Percentiles rank a stretch among this genome's conserved stretches.
Evolutionary conservation across 805 yeast species (phyloP).

Genomic region (Spathaspora hagerdaliae): DNA sequence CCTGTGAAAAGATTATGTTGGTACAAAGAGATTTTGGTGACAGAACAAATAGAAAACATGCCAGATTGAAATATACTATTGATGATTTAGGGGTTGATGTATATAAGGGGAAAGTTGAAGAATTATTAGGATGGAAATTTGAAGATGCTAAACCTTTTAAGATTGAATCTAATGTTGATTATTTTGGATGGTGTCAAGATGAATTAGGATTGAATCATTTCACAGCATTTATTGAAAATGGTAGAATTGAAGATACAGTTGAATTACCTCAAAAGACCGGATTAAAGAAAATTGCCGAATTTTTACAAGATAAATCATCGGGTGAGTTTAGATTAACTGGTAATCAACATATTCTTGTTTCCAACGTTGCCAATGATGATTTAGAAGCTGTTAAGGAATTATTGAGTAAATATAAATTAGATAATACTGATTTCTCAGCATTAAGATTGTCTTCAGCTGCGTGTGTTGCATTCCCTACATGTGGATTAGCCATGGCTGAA

Average conservation of each 20-base stretch:
- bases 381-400: constrained; percentile 58
- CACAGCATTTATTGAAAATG: constrained; percentile 93
- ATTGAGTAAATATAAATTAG: constrained; percentile 72
- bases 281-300: constrained; percentile 70
- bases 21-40: constrained; percentile 95
- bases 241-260: constrained; percentile 90
- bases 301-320: constrained; percentile 49
- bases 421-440: constrained; percentile 77
- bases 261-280: constrained; percentile 90
- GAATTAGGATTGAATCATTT: constrained; percentile 82
- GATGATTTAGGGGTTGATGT: constrained; percentile 90
- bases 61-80: constrained; percentile 93
- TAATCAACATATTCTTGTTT: constrained; percentile 85
- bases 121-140: constrained; percentile 71
- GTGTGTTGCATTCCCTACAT: constrained; percentile 97
- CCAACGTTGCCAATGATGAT: constrained; percentile 68
- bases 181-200: constrained; percentile 91
- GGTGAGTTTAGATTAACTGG: constrained; percentile 94
- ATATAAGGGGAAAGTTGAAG: constrained; percentile 78
- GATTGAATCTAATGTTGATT: constrained; percentile 84
- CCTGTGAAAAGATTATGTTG: constrained; percentile 87
- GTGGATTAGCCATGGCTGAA: constrained; percentile 99
- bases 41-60: constrained; percentile 94
- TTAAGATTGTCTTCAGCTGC: constrained; percentile 89
- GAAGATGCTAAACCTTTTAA: constrained; percentile 67